Evolutionary conservation across 768 basidiomycete genomes (phyloP).

Genomic region (Agaricus sinodeliciosus): DNA sequence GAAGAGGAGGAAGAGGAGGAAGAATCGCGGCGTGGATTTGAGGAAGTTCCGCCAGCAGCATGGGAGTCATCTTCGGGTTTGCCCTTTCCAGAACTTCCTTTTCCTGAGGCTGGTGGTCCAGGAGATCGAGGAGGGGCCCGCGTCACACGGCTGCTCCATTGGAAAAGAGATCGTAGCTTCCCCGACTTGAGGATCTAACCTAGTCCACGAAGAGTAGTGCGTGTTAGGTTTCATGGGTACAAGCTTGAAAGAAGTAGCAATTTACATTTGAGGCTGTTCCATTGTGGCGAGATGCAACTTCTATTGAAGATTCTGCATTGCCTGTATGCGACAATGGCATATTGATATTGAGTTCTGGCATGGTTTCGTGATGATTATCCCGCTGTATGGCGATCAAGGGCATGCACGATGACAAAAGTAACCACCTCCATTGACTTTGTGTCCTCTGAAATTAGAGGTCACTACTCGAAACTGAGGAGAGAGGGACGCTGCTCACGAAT

Average conservation of each 20-base stretch:
- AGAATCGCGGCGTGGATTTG: not conserved
- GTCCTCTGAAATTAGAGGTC: not conserved
- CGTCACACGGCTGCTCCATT: not conserved
- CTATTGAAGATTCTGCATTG: not conserved
- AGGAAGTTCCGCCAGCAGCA: not conserved
- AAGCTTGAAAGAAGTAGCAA: not conserved
- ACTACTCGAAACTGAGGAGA: too few species aligned
- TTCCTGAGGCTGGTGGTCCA: not conserved
- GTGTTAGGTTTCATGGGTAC: not conserved
- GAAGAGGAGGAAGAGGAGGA: not conserved
- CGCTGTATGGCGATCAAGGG: not conserved
- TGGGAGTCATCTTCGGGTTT: not conserved
- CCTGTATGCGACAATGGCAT: not conserved
- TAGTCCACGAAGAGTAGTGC: not conserved
- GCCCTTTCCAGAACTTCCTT: not conserved
- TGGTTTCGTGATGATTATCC: conserved; percentile 1
- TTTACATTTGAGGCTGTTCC: not conserved
- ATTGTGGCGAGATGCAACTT: not conserved
- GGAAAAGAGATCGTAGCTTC: conserved; percentile 3
- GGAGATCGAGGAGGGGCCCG: not conserved
- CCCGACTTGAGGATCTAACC: not conserved
- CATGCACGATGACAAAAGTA: not conserved
- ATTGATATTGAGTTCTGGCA: not conserved
- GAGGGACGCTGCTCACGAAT: not conserved
- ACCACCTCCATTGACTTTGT: not conserved